Conservation (phyloP, 495 filamentous ascomycete genomes). For the Talaromyces trachyspermus region DNA sequence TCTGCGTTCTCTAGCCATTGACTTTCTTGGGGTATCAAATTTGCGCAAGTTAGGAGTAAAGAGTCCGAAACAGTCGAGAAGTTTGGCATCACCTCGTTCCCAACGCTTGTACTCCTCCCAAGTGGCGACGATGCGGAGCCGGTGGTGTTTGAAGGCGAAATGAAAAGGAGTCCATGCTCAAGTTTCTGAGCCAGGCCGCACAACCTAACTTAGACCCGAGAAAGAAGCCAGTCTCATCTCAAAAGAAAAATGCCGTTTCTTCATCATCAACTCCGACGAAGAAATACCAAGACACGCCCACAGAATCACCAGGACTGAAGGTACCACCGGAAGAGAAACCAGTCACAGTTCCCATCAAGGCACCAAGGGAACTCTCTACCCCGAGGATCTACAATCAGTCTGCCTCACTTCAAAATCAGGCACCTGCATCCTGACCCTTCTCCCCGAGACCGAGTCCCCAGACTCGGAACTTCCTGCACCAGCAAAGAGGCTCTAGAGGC, state of each 20-base stretch:
- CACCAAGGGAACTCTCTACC: conserved; percentile 44
- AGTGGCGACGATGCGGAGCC: conserved; percentile 60
- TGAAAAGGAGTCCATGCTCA: conserved; percentile 78
- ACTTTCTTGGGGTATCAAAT: conserved; percentile 77
- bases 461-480: conserved; percentile 38
- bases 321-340: conserved; percentile 41
- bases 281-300: conserved; percentile 35
- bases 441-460: conserved; percentile 45
- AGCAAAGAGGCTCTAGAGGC: conserved; percentile 52
- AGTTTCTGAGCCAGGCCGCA: conserved; percentile 75
- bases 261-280: conserved; percentile 25
- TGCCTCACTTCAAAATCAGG: conserved; percentile 71
- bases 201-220: conserved; percentile 66
- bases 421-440: conserved; percentile 80
- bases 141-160: conserved; percentile 71
- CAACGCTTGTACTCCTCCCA: conserved; percentile 74
- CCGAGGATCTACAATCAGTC: conserved; percentile 52
- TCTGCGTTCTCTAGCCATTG: conserved; percentile 78
- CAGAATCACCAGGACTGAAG: conserved; percentile 40
- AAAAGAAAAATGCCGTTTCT: conserved; percentile 30
- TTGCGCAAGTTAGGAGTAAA: conserved; percentile 84
- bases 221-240: no score
- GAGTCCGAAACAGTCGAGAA: conserved; percentile 61
- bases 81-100: conserved; percentile 72
- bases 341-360: conserved; percentile 30